phyloP scores from a whole-genome alignment of 1,284 basidiomycete genomes.

The Apiotrichum siamense region DNA sequence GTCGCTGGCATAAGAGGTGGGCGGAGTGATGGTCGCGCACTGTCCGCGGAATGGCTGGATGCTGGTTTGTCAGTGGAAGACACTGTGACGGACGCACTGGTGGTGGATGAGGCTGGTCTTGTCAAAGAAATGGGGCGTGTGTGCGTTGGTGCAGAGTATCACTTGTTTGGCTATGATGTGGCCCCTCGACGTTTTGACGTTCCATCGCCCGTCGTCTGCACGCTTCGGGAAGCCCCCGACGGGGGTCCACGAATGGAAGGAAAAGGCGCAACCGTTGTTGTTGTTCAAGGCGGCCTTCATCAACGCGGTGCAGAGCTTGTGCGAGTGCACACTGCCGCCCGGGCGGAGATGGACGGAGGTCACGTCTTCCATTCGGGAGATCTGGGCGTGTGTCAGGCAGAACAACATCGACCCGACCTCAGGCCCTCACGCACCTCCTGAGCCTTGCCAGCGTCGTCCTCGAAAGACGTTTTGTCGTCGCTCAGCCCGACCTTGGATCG shows the following conservation, averaged over 20 bases:
- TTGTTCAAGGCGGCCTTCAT: constrained; percentile 16
- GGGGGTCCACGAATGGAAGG: constrained; percentile 26
- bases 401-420: too few species aligned
- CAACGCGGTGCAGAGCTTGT: constrained; percentile 28
- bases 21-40: constrained; percentile 28
- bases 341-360: constrained; percentile 22
- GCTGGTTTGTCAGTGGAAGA: constrained; percentile 7
- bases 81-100: neutral
- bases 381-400: neutral
- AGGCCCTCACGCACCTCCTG: constrained; percentile 16
- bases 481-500: constrained; percentile 15
- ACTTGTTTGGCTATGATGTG: constrained; percentile 18
- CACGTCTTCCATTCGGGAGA: constrained; percentile 16
- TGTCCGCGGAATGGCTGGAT: constrained; percentile 21
- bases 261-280: constrained; percentile 10
- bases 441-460: constrained; percentile 28
- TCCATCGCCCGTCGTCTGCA: constrained; percentile 8
- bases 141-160: constrained; percentile 30
- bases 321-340: constrained; percentile 23
- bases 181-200: constrained; percentile 17
- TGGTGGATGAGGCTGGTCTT: constrained; percentile 2
- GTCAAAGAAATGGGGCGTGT: constrained; percentile 26
- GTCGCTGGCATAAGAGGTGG: constrained; percentile 17
- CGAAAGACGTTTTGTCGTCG: constrained; percentile 18
- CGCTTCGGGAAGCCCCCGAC: constrained; percentile 8